These are phyloP conservation scores for Geosmithia putterillii DNA, from an alignment of 2,329 filamentous ascomycete species.

Conservation along the genomic window DNA sequence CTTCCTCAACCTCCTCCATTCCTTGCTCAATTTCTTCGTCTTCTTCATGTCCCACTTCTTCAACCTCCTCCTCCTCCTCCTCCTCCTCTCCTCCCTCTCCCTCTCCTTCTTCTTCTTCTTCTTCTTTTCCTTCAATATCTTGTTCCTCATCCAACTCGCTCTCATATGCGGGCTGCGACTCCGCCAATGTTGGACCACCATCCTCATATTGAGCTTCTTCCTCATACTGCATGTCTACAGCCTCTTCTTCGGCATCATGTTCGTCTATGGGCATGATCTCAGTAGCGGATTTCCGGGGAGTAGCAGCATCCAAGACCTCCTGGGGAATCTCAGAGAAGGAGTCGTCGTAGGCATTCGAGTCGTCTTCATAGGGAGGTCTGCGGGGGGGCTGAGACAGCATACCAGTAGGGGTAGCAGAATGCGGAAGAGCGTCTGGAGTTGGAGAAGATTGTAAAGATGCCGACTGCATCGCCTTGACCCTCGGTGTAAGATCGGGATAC, in stretches of 20 bases:
- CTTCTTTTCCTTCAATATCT: background rate
- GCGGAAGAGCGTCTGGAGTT: background rate
- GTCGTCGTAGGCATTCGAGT: constrained; percentile 32
- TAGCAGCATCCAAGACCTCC: constrained; percentile 35
- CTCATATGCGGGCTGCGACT: too few species aligned
- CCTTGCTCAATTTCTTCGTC: constrained; percentile 5
- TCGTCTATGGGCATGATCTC: background rate
- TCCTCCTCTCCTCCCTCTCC: constrained; percentile 5
- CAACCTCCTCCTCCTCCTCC: background rate
- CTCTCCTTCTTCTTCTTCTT: constrained; percentile 2
- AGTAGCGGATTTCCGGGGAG: constrained; percentile 14
- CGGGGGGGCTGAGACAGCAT: background rate
- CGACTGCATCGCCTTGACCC: background rate
- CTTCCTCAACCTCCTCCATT: constrained; percentile 3
- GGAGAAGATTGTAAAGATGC: constrained; percentile 1
- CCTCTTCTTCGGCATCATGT: constrained; percentile 2
- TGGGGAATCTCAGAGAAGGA: constrained; percentile 46
- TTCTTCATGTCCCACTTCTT: background rate
- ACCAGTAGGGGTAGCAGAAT: background rate
- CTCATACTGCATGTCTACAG: constrained; percentile 3
- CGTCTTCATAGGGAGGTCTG: constrained; percentile 9
- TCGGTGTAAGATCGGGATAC: background rate
- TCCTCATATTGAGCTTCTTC: background rate
- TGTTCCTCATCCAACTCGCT: background rate
- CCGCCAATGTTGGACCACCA: background rate